phyloP scores from a whole-genome alignment of 1,139 yeast species.

The Blastobotrys apis region DNA sequence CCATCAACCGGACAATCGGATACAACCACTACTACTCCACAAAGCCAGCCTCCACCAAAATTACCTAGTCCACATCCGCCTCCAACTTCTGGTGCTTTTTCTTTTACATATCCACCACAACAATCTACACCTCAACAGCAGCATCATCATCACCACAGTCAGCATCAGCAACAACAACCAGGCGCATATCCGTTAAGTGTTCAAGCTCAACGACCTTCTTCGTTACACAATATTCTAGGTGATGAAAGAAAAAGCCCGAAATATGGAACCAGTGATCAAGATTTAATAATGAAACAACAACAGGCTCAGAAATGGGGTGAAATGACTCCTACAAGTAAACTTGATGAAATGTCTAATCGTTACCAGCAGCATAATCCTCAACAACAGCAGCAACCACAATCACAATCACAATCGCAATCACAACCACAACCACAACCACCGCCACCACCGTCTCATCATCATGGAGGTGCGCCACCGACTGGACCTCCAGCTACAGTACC shows the following conservation, averaged over 20 bases:
- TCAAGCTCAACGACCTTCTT: conserved; percentile 11
- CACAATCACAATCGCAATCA: neutral
- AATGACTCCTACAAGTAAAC: neutral
- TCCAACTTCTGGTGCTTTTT: conserved; percentile 1
- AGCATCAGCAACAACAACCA: conserved; percentile 3
- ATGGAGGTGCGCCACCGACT: neutral
- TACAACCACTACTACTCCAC: neutral
- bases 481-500: conserved; percentile 2
- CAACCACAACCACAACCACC: neutral
- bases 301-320: neutral
- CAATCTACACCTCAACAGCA: conserved; percentile 4
- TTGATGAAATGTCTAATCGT: neutral
- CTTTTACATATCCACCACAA: conserved; percentile 5
- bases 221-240: conserved; percentile 10
- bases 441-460: neutral
- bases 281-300: conserved; percentile 3
- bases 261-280: neutral
- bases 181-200: conserved; percentile 7
- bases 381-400: conserved; percentile 10
- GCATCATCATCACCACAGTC: neutral
- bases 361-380: neutral
- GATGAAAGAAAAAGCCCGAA: conserved; percentile 3
- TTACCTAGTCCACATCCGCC: conserved; percentile 1
- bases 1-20: neutral
- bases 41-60: neutral